Evolutionary conservation across 2,329 filamentous ascomycete species (phyloP), one percentile per base, ranked within the genome.

Genomic region (Nannizziopsis barbatae): DNA sequence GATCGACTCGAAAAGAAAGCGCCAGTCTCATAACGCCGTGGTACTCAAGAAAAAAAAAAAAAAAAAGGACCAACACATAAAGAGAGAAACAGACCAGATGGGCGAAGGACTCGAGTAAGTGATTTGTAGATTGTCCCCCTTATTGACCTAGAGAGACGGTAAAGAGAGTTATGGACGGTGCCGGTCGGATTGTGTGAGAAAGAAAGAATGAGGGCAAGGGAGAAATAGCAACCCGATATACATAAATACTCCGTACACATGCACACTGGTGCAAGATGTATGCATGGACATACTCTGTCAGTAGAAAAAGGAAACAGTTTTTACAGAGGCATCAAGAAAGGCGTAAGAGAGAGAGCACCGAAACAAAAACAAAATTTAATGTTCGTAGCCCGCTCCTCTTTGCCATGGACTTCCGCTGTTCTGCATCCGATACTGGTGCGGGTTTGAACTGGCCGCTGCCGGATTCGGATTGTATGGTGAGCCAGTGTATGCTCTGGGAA

Each of bases 321-420:
- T 39, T 43, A 45, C 46, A 30, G 42, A 18, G 18, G 10, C 35
- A 35, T 36, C 9, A 37, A 7, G 27, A n/a, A 32, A 18, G 7
- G 32, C n/a, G 31, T 3, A 36, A 30, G 17, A n/a, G 14, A 3
- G n/a, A 22, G 12, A 37, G 9, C 35, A 14, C n/a, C 10, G 12
- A 27, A 39, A 5, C 36, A 7, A 9, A 15, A 42, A 37, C 6
- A n/a, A 22, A 18, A 38, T 31, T 65, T 66, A 75, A 61, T 76
- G 74, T 51, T 81, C 78, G 57, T 81, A 82, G 39, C 79, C 79
- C 30, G 79, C 79, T 38, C 79, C 79, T 60, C 79, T 66, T 65
- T 82, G 78, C 79, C 79, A 82, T 46, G 78, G 77, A 65, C 76
- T 80, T 33, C 73, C 62, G 59, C 71, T 79, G 58, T 76, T 75